Base-by-base conservation (phyloP, 1,284 basidiomycete species). In the Marasmius sp. region DNA sequence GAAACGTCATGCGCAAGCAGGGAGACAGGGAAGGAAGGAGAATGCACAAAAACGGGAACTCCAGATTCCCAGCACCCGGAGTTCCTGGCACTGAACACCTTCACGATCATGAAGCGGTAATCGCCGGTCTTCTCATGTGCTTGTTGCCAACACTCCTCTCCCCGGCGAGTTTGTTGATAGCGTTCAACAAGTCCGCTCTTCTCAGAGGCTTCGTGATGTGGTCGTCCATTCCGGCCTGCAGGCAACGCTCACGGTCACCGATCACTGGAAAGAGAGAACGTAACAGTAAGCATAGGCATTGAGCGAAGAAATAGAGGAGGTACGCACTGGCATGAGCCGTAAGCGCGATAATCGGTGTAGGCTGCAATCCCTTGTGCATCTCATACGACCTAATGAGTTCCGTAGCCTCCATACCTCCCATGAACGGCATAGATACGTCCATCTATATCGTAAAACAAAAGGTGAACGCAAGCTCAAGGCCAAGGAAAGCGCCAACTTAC, bases 351-450 rank as follows among this genome's bases (percentile, higher is more conserved):
- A 99, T 99, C 0, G 97, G 97, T 10, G 91, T 94, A 8, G 88
- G 83, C 33, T 87, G 77, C 45, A 94, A 80, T 22, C 85, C 84
- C 64, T 88, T 86, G 64, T 89, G 83, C 70, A 85, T 82, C 78
- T 99, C 97, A 74, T 91, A 95, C 56, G 86, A 82, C 52, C 92
- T 83, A 65, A 93, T 93, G 20, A 91, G 77, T 67, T 93, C 88
- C 0, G 93, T 95, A 1, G 93, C 93, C 71, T 95, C 92, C 88
- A 94, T 93, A 67, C 93, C 93, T 65, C 93, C 93, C 95, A 97
- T 96, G 78, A 96, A 91, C 12, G 95, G 95, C 95, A 97, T 97
- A 4, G 93, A 96, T 18, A 98, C 93, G 71, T 99, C 97, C 97
- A 99, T 98, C 87, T 97, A 60, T 57, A 61, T 34, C 10, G 58